phyloP scores from a whole-genome alignment of 2,329 filamentous ascomycete species.

The Fusarium torulosum region DNA sequence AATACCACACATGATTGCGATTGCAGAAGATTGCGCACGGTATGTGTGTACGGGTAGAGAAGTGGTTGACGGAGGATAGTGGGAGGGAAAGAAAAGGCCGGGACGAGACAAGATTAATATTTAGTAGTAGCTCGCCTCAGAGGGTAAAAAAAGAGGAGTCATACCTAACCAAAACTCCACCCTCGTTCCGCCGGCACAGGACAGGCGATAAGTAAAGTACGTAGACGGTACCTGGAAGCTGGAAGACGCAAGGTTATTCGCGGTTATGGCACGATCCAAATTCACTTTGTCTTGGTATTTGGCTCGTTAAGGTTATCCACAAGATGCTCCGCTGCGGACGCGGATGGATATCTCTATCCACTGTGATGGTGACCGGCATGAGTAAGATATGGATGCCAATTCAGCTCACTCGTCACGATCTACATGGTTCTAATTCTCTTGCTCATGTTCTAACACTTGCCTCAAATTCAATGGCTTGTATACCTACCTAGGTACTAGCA shows the following conservation, averaged over 20 bases:
- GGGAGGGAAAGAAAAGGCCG: conserved; percentile 25
- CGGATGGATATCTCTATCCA: conserved; percentile 30
- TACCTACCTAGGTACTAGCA: not conserved
- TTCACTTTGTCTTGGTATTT: not conserved
- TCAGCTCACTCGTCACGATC: not conserved
- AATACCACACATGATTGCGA: conserved; percentile 89
- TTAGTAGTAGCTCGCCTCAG: conserved; percentile 27
- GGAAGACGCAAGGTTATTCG: conserved; percentile 40
- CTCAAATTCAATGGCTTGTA: not conserved
- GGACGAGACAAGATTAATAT: conserved; percentile 40
- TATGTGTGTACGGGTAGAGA: conserved; percentile 17
- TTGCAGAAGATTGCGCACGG: conserved; percentile 32
- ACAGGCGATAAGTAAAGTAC: conserved; percentile 29
- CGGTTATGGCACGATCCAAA: conserved; percentile 28
- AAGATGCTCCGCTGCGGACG: conserved; percentile 38
- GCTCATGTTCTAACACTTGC: not conserved
- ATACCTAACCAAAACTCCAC: conserved; percentile 39
- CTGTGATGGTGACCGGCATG: conserved; percentile 23
- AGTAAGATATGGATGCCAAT: not conserved
- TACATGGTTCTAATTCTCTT: not conserved
- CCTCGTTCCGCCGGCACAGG: conserved; percentile 39
- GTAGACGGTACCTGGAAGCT: conserved; percentile 16
- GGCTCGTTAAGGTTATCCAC: conserved; percentile 43
- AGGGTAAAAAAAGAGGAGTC: conserved; percentile 41
- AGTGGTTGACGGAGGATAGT: conserved; percentile 25